Base-by-base conservation (phyloP, 352 stramenopile species). In the Globisporangium paddicum region DNA sequence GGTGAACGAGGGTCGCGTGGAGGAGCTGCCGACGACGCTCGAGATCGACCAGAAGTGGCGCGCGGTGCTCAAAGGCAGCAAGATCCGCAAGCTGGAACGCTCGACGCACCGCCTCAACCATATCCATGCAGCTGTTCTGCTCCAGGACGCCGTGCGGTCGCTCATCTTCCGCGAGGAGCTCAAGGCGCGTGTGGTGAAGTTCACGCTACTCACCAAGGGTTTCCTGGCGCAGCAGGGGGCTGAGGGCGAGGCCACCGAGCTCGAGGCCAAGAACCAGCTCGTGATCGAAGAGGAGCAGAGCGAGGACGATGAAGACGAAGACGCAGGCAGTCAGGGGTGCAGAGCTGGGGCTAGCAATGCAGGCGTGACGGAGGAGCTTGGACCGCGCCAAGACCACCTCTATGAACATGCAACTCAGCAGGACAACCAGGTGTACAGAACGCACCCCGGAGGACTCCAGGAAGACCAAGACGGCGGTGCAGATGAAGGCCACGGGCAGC, bases 111-210 rank as follows among this genome's bases (percentile, higher is more conserved):
- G 71, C 0, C 58, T 85, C 5, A 86, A 85, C 46, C 75, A 82
- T 51, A 62, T 88, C 41, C 64, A 82, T 35, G 69, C 75, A n/a
- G 66, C 74, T 18, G 74, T 86, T 23, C 71, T 85, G 50, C 52
- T 88, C 28, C 75, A 86, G 42, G 68, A 82, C 46, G 67, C 72
- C 14, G 72, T 87, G 23, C 72, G 62, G 11, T 83, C 76, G 53
- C 60, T 77, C 25, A 73, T 89, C 48, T 87, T 86, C 48, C 76
- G 72, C 18, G 70, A 89, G n/a, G 76, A 86, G 53, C 74, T 89
- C n/a, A 62, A 65, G 9, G 64, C 65, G 23, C 70, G 72, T 2
- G 79, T 89, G 21, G 11, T 73, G 2, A 85, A 84, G 55, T 86
- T 86, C 60, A 75, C 64, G 0, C 45, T 63, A 0, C 56, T 85